Evolutionary conservation across 2,329 filamentous ascomycete species (phyloP).

Genomic region (Colletotrichum scovillei): DNA sequence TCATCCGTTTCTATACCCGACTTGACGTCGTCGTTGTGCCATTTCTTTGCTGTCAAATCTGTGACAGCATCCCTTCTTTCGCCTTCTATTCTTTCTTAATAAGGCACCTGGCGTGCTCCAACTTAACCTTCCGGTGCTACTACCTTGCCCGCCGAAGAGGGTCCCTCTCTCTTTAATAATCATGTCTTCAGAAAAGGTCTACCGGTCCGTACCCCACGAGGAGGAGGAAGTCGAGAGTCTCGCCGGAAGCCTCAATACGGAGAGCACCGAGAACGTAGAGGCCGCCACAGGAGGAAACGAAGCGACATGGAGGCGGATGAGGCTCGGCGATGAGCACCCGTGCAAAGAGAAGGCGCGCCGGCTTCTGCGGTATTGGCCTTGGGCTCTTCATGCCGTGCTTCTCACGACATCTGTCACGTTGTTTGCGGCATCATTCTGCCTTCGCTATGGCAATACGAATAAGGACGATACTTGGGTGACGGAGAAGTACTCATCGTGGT

Average conservation of each 20-base stretch:
- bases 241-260: conserved; percentile 33
- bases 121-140: background rate
- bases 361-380: conserved; percentile 49
- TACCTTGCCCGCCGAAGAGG: background rate
- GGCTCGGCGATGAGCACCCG: conserved; percentile 40
- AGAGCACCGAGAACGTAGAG: conserved; percentile 15
- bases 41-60: background rate
- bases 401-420: conserved; percentile 52
- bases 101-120: conserved; percentile 34
- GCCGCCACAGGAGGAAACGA: background rate
- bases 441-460: conserved; percentile 46
- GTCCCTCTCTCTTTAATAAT: conserved; percentile 12
- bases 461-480: conserved; percentile 47
- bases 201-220: conserved; percentile 35
- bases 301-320: conserved; percentile 32
- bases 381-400: conserved; percentile 53
- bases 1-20: background rate
- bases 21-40: background rate
- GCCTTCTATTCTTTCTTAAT: conserved; percentile 3
- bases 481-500: conserved; percentile 56
- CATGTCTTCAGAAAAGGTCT: conserved; percentile 34
- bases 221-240: conserved; percentile 38
- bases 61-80: background rate
- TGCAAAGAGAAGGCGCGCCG: conserved; percentile 37
- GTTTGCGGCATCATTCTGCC: conserved; percentile 53